Evolutionary conservation across 352 stramenopile genomes (phyloP).

Genomic region (Globisporangium barbulae): DNA sequence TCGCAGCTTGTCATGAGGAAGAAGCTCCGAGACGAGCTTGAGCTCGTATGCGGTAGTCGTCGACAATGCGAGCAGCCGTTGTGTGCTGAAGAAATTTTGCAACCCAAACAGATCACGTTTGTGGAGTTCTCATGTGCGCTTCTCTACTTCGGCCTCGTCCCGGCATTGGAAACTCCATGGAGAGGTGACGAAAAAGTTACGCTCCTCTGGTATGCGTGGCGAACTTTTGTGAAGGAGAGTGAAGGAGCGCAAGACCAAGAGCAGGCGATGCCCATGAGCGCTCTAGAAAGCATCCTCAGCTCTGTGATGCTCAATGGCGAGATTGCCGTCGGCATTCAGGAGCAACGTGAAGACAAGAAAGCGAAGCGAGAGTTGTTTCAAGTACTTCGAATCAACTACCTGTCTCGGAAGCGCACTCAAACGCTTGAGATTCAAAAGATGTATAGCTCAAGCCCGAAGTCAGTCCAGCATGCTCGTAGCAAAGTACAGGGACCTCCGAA

Average conservation of each 20-base stretch:
- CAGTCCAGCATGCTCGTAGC: not conserved
- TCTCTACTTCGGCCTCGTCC: slow-evolving; percentile 55
- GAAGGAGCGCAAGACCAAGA: slow-evolving; percentile 2
- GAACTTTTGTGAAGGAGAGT: slow-evolving; percentile 20
- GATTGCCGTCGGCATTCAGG: not conserved
- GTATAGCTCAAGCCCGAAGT: not conserved
- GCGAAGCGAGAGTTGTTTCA: slow-evolving; percentile 4
- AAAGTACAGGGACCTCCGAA: no score
- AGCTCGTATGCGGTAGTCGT: slow-evolving; percentile 25
- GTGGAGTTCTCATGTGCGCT: slow-evolving; percentile 59
- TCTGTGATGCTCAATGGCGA: slow-evolving; percentile 19
- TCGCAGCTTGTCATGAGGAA: slow-evolving; percentile 38
- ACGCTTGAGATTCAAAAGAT: slow-evolving; percentile 7
- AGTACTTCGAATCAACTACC: slow-evolving; percentile 12
- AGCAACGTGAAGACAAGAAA: not conserved
- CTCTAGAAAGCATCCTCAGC: slow-evolving; percentile 24
- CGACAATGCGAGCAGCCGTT: slow-evolving; percentile 1
- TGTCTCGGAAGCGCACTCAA: slow-evolving; percentile 8
- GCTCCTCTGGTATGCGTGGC: slow-evolving; percentile 55
- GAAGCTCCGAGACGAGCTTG: slow-evolving; percentile 32
- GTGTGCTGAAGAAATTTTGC: not conserved
- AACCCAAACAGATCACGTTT: slow-evolving; percentile 22
- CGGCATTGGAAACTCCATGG: slow-evolving; percentile 34
- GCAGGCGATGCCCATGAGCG: slow-evolving; percentile 8
- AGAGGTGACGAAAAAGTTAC: slow-evolving; percentile 29